Percentiles rank a stretch among this genome's conserved stretches.
phyloP scores from a whole-genome alignment of 805 yeast genomes.

The Candida sakaeoensis region DNA sequence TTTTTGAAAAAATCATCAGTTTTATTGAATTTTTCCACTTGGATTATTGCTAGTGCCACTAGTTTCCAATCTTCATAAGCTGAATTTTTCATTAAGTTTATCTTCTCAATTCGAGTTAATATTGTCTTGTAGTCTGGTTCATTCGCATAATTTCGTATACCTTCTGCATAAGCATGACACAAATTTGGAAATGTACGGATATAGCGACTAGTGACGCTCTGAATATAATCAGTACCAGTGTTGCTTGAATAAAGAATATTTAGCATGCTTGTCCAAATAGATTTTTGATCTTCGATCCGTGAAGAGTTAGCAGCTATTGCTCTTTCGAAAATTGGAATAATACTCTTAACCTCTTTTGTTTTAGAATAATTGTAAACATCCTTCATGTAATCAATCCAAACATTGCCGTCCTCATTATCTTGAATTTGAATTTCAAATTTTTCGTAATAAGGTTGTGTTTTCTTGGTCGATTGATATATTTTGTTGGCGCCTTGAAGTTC shows the following conservation, averaged over 20 bases:
- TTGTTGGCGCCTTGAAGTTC: conserved; percentile 36
- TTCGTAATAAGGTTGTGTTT: conserved; percentile 29
- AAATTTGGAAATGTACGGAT: conserved; percentile 22
- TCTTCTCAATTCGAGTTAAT: conserved; percentile 5
- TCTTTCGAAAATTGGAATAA: conserved; percentile 28
- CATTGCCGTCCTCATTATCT: conserved; percentile 12
- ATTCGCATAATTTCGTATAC: conserved; percentile 12
- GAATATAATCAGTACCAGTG: conserved; percentile 5
- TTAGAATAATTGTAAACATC: conserved; percentile 20
- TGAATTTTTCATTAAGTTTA: conserved; percentile 15
- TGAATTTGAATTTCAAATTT: conserved; percentile 25
- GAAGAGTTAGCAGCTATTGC: conserved; percentile 15
- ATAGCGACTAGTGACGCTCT: conserved; percentile 17
- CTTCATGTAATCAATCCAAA: conserved; percentile 34
- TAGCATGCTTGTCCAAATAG: conserved; percentile 28
- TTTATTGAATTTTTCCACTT: conserved; percentile 17
- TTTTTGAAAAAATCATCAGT: conserved; percentile 15
- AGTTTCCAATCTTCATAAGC: conserved; percentile 32
- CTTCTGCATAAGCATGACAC: conserved; percentile 24
- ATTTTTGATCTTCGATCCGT: conserved; percentile 13
- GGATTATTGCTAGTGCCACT: conserved; percentile 17
- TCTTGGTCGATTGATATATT: conserved; percentile 26
- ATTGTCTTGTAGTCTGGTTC: conserved; percentile 13
- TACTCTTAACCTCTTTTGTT: conserved; percentile 10
- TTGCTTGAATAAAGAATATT: conserved; percentile 21